phyloP scores from a whole-genome alignment of 345 rosid species.

The Moringa oleifera region DNA sequence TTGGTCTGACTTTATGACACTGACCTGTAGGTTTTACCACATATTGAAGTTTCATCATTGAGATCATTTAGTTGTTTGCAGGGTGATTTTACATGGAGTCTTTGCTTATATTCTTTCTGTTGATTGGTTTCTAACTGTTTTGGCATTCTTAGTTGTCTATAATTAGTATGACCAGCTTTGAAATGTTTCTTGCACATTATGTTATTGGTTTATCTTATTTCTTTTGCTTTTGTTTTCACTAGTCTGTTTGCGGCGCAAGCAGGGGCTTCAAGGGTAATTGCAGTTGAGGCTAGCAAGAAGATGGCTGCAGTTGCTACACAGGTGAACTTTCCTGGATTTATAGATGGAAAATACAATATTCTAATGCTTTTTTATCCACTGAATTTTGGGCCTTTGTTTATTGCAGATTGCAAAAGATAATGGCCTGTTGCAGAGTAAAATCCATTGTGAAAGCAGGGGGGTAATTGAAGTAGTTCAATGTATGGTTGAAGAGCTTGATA shows the following conservation, averaged over 20 bases:
- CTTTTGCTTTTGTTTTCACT: slow-evolving; percentile 12
- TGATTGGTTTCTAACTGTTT: too few species aligned
- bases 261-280: slow-evolving; percentile 89
- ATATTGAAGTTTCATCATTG: neutral
- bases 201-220: slow-evolving; percentile 7
- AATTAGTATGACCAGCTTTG: neutral
- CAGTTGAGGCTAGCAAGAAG: slow-evolving; percentile 92
- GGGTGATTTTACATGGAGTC: neutral
- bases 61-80: neutral
- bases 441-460: slow-evolving; percentile 31
- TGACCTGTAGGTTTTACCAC: too few species aligned
- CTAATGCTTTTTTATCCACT: slow-evolving; percentile 2
- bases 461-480: slow-evolving; percentile 73
- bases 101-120: too few species aligned
- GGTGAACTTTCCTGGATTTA: slow-evolving; percentile 34
- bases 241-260: slow-evolving; percentile 94
- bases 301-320: slow-evolving; percentile 91
- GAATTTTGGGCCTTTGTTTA: slow-evolving; percentile 5
- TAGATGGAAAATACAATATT: neutral
- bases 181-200: neutral
- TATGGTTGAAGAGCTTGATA: slow-evolving; percentile 83
- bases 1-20: too few species aligned
- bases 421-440: slow-evolving; percentile 37
- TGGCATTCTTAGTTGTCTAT: too few species aligned
- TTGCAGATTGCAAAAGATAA: slow-evolving; percentile 81